Percentiles rank a stretch among this genome's conserved stretches.
These are phyloP conservation scores for Neohortaea acidophila DNA, from an alignment of 495 filamentous ascomycete species.

Conservation along the genomic window DNA sequence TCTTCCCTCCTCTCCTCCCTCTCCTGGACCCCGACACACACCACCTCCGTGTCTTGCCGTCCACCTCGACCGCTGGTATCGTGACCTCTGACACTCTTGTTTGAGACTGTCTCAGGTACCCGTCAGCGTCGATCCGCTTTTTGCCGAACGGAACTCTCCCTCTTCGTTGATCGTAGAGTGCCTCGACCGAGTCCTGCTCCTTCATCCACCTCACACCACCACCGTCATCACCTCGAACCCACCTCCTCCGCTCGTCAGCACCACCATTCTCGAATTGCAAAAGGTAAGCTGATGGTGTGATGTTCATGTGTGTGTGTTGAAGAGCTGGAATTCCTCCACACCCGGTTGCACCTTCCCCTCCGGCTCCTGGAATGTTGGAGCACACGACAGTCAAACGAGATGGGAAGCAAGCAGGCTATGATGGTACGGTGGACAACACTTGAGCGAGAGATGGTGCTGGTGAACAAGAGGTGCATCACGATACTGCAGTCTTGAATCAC, in stretches of 20 bases:
- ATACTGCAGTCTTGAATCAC: too few species aligned
- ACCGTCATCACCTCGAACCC: conserved; percentile 2
- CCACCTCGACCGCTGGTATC: conserved; percentile 2
- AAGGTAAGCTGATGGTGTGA: too few species aligned
- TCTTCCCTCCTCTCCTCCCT: conserved; percentile 6
- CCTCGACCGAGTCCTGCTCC: conserved; percentile 10
- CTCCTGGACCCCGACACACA: conserved; percentile 3
- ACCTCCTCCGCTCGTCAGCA: conserved; percentile 4
- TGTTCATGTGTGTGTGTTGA: too few species aligned
- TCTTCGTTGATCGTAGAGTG: conserved; percentile 22
- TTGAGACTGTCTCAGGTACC: neutral
- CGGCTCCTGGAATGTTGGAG: too few species aligned
- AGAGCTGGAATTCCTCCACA: too few species aligned
- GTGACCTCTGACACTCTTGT: conserved; percentile 9
- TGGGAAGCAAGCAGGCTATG: too few species aligned
- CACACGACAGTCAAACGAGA: too few species aligned
- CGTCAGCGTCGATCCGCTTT: conserved; percentile 1
- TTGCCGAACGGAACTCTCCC: neutral
- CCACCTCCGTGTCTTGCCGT: conserved; percentile 2
- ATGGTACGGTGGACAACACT: too few species aligned
- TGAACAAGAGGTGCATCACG: too few species aligned
- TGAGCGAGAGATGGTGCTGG: too few species aligned
- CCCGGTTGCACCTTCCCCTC: too few species aligned
- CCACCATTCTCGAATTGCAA: conserved; percentile 7
- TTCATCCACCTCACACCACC: neutral